Percentiles rank a stretch among this genome's conserved stretches.
phyloP scores from a whole-genome alignment of 2,329 filamentous ascomycete species.

The Cladophialophora psammophila region DNA sequence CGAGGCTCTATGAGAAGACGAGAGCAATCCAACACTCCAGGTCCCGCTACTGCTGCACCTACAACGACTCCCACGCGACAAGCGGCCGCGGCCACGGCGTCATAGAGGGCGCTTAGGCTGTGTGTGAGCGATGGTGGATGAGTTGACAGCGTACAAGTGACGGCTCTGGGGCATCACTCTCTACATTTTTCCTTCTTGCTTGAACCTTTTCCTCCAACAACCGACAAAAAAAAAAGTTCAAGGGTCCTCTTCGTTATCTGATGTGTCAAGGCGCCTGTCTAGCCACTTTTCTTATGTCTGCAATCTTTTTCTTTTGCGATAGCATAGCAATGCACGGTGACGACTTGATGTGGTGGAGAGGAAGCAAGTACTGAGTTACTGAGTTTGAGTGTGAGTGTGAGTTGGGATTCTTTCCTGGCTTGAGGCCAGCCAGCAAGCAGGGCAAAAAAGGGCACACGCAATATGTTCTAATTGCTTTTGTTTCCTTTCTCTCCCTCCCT shows the following conservation, averaged over 20 bases:
- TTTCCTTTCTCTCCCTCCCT: neutral
- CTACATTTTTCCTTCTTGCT: neutral
- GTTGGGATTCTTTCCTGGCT: neutral
- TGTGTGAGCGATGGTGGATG: neutral
- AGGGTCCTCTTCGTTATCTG: neutral
- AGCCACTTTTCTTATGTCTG: conserved; percentile 2
- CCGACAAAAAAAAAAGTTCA: neutral
- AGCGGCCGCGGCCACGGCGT: conserved; percentile 19
- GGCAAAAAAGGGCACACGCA: neutral
- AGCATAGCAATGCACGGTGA: conserved; percentile 7
- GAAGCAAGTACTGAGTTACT: neutral
- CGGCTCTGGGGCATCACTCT: neutral
- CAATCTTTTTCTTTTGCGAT: neutral
- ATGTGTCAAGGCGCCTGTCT: neutral
- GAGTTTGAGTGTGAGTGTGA: neutral
- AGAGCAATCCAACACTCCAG: conserved; percentile 28
- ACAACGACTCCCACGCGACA: conserved; percentile 23
- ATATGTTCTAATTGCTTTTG: neutral
- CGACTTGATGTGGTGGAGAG: conserved; percentile 6
- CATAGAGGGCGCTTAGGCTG: conserved; percentile 13
- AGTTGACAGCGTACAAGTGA: neutral
- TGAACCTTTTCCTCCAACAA: neutral
- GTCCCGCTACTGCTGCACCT: conserved; percentile 8
- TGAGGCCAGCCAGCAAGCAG: neutral
- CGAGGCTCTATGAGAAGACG: conserved; percentile 34